Base-by-base conservation (phyloP, 2,329 filamentous ascomycete species). In the Geosmithia flava region DNA sequence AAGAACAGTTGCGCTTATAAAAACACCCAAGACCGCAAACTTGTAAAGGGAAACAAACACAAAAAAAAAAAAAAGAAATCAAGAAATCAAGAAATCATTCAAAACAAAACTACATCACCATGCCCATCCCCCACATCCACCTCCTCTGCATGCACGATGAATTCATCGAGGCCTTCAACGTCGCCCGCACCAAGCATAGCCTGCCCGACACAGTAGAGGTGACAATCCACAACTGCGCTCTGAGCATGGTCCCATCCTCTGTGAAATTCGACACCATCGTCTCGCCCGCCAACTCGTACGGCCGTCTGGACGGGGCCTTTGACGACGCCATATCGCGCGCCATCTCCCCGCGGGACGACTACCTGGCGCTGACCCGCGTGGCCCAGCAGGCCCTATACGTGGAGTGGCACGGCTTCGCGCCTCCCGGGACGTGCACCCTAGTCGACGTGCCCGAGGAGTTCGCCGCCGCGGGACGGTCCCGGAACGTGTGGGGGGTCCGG, bases 211-310 rank as follows among this genome's bases (percentile, higher is more conserved):
- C 57, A 2, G 47, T 62, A 10, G 48, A 53, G 8, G 53, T 68
- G 47, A 62, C 63, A 6, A 53, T 70, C 23, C 67, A 69, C 53
- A 55, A 69, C 50, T 61, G 56, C 42, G 57, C 59, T 7, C 64
- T 78, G 5, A 58, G 62, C 10, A 54, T 58, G 2, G 54, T 76
- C 2, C 59, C 68, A 0, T 11, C 54, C 0, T 46, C 50, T 1
- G 56, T 64, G 8, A 59, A 59, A 29, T 75, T 74, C 54, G 68
- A 76, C 54, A 60, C 69, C 13, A 59, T 77, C 42, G 71, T 76
- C 20, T 77, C 74, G 1, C 74, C 74, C 0, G 72, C 74, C 42
- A 77, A 77, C 53, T 75, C 71, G 1, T 77, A 75, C 55, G 74
- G 66, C 27, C 65, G 67, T 1, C 65, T 79, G 1, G 74, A 78